Percentiles rank a stretch among this genome's conserved stretches.
These are phyloP conservation scores for Pelargonium fulgidum DNA, from an alignment of 441 rosid genomes.

Conservation along the genomic window DNA sequence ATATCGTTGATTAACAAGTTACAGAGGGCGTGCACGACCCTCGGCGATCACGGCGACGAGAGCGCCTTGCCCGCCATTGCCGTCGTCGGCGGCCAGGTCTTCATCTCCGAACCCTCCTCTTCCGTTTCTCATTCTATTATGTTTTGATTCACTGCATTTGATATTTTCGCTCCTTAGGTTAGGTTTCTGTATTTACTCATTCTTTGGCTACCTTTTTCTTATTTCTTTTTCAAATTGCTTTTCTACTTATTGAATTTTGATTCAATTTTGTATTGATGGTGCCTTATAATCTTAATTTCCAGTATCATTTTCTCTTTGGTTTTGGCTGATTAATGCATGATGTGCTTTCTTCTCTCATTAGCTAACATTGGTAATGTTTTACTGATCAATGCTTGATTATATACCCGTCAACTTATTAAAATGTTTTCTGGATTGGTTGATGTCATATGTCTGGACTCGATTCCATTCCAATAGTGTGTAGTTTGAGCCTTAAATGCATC, in stretches of 20 bases:
- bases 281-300: not conserved
- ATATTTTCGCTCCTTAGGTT: not conserved
- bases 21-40: conserved; percentile 87
- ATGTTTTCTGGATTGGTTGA: too few species aligned
- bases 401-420: too few species aligned
- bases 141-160: not conserved
- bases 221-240: too few species aligned
- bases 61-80: conserved; percentile 90
- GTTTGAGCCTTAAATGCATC: too few species aligned
- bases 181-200: not conserved
- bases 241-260: not conserved
- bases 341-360: not conserved
- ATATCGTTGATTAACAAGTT: conserved; percentile 76
- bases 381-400: too few species aligned
- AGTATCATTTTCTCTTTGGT: not conserved
- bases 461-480: too few species aligned
- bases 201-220: not conserved
- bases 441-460: too few species aligned
- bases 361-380: too few species aligned
- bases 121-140: not conserved
- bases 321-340: not conserved
- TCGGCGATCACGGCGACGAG: conserved; percentile 93
- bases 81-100: conserved; percentile 95
- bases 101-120: too few species aligned
- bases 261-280: not conserved